Percentiles rank a stretch among this genome's conserved stretches.
These are phyloP conservation scores for Nemania diffusa DNA, from an alignment of 2,329 filamentous ascomycete species.

Conservation along the genomic window DNA sequence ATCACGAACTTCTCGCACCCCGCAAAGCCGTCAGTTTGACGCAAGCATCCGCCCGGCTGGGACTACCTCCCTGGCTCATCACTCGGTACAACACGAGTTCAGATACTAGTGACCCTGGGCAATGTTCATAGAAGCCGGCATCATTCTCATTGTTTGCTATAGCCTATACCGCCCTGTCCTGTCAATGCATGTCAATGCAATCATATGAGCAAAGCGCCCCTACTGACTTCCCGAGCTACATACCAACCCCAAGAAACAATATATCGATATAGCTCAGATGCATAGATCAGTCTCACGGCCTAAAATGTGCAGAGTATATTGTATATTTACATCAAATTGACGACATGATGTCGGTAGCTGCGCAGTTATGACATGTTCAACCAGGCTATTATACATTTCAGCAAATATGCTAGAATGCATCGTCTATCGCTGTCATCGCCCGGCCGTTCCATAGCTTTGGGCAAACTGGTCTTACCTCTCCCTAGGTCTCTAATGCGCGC, in stretches of 20 bases:
- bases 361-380: neutral
- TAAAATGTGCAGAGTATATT: neutral
- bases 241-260: neutral
- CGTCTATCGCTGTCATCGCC: constrained; percentile 28
- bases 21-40: constrained; percentile 22
- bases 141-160: neutral
- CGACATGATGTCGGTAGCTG: neutral
- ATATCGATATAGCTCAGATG: constrained; percentile 1
- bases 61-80: constrained; percentile 17
- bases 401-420: constrained; percentile 14
- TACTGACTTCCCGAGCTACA: neutral
- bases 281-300: constrained; percentile 1
- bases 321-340: constrained; percentile 8
- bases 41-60: constrained; percentile 32
- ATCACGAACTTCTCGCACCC: constrained; percentile 14
- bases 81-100: neutral
- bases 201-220: constrained; percentile 1
- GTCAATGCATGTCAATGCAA: neutral
- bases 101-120: neutral
- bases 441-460: constrained; percentile 24
- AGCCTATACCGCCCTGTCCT: neutral
- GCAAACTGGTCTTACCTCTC: constrained; percentile 18
- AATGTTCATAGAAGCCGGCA: constrained; percentile 6
- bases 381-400: constrained; percentile 11
- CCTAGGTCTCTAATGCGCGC: constrained; percentile 1